Percentiles rank a stretch among this genome's conserved stretches.
Evolutionary conservation across 2,329 filamentous ascomycete species (phyloP).

Genomic region (Mycosphaerella sp.): DNA sequence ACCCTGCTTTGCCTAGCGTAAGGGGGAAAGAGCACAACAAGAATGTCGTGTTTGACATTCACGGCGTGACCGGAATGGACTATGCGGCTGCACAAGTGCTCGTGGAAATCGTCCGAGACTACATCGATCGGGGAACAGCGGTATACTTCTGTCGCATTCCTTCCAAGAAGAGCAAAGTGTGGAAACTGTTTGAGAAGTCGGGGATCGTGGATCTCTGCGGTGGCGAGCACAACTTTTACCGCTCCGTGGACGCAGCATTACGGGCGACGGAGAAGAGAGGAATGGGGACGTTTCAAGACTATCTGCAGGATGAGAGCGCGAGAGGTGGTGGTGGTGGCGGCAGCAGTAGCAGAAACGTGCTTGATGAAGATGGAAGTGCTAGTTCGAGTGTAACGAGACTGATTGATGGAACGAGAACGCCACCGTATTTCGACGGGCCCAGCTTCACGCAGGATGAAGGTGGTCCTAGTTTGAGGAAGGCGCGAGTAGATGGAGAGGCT

Average conservation of each 20-base stretch:
- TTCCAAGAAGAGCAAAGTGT: conserved; percentile 50
- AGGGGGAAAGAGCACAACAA: conserved; percentile 73
- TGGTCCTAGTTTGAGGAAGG: neutral
- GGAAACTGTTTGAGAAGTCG: conserved; percentile 64
- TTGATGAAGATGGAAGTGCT: neutral
- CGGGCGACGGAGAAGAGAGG: conserved; percentile 65
- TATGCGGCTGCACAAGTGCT: conserved; percentile 90
- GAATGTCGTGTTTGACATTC: conserved; percentile 94
- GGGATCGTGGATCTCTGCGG: conserved; percentile 82
- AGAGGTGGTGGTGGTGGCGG: neutral
- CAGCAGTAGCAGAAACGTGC: neutral
- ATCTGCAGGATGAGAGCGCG: neutral
- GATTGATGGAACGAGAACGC: conserved; percentile 5
- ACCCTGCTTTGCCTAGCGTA: conserved; percentile 78
- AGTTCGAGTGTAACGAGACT: neutral
- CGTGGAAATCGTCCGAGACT: conserved; percentile 76
- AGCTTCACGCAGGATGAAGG: conserved; percentile 10
- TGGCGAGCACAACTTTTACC: conserved; percentile 70
- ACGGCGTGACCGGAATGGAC: conserved; percentile 92
- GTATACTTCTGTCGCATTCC: conserved; percentile 66
- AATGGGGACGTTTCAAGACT: conserved; percentile 9
- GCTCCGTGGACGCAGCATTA: conserved; percentile 77
- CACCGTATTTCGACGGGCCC: conserved; percentile 1
- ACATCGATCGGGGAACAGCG: conserved; percentile 66
- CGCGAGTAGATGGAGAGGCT: conserved; percentile 1